Base-by-base conservation (phyloP, 2,329 filamentous ascomycete genomes). In the Pleomassaria siparia region DNA sequence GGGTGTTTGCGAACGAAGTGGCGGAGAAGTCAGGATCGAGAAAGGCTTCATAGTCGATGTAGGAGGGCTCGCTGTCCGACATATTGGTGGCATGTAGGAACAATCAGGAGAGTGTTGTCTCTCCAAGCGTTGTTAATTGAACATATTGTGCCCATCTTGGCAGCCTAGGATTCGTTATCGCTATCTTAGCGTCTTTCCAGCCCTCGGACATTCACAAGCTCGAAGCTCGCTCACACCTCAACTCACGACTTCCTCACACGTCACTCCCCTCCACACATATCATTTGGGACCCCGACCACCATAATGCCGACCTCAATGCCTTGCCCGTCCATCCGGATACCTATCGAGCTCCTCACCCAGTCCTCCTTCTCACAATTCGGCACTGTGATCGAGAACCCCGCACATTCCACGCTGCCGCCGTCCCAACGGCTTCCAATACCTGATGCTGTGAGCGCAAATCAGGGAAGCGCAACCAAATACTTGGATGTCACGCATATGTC, bases 31-130 rank as follows among this genome's bases (percentile, higher is more conserved):
- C 77, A 10, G 91, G 88, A 40, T 87, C 83, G 55, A 96, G 82
- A 64, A 99, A 95, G 54, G 89, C 82, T 69, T 95, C 90, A 74
- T 96, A 95, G 80, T 97, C 91, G 66, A 99, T 91, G 74, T 99
- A 99, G 8, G 89, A 94, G 32, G 85, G 80, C 49, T 87, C 85
- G 36, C 65, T 64, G 20, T 74, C 70, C 32, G 66, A 59, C 67
- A 71, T 71, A 29, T 15, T 29, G 29, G 15, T 26, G 16, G 16
- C 6, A 9, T 46, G 13, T 8, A 28, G 36, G 37, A 35, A 44
- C 29, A 15, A 11, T 42, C 15, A 28, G 4, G 40, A 13, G 26
- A 6, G 26, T 22, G 10, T 18, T 46, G n/a, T 36, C 29, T 9
- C 20, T 33, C 26, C 15, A 33, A 18, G 40, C 16, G 46, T 40